Conservation (phyloP, 1,284 basidiomycete genomes). For the Cronartium ribicola region DNA sequence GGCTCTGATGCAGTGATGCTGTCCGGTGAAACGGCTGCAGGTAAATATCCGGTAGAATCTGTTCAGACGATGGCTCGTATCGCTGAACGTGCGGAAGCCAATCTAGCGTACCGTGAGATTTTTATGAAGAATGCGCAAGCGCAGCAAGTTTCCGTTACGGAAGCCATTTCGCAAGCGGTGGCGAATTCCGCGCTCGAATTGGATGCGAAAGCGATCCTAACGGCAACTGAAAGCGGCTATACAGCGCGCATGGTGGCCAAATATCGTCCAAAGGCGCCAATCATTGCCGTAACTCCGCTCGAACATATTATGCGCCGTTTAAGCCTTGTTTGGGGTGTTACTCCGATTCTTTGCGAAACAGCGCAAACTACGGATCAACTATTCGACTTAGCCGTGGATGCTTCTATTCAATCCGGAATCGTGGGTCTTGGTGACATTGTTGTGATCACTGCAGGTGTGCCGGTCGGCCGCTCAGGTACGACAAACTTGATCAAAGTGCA, state of each 20-base stretch:
- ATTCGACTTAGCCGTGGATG: no score
- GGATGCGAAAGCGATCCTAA: constrained; percentile 51
- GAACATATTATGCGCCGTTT: no score
- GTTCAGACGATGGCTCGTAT: constrained; percentile 53
- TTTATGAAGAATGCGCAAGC: constrained; percentile 51
- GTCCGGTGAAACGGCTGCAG: constrained; percentile 52
- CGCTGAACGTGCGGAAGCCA: constrained; percentile 51
- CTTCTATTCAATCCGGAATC: no score
- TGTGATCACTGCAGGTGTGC: no score
- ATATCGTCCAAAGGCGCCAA: constrained; percentile 51
- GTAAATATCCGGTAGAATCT: constrained; percentile 51
- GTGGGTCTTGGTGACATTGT: no score
- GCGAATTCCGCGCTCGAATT: constrained; percentile 51
- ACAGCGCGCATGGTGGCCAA: constrained; percentile 51
- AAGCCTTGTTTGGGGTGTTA: no score
- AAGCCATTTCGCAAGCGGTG: constrained; percentile 51
- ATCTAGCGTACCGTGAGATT: constrained; percentile 50
- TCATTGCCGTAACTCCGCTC: no score
- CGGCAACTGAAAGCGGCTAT: constrained; percentile 50
- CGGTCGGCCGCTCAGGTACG: no score
- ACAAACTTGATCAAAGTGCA: no score
- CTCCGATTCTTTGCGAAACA: no score
- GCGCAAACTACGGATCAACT: no score
- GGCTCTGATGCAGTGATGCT: constrained; percentile 53
- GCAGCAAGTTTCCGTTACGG: constrained; percentile 49